phyloP scores from a whole-genome alignment of 345 rosid species.

The Salix viminalis region DNA sequence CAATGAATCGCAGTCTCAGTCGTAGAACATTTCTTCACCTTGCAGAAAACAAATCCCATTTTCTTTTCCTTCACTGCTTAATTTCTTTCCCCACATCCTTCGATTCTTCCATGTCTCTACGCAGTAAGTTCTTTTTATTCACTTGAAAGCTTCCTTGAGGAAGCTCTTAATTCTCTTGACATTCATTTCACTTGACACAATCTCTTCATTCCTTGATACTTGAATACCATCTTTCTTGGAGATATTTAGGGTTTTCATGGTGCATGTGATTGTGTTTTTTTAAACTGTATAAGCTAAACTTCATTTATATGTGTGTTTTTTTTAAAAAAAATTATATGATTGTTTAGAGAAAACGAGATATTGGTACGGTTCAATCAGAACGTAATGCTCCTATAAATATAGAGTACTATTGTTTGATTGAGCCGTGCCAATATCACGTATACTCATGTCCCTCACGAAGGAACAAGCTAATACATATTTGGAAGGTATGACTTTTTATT shows the following conservation, averaged over 20 bases:
- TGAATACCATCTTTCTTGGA: background rate
- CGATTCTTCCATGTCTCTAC: background rate
- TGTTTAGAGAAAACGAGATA: conserved; percentile 43
- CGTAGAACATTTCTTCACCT: background rate
- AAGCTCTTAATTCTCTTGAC: background rate
- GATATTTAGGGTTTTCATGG: background rate
- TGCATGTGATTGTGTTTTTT: background rate
- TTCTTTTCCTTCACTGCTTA: background rate
- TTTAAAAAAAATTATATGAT: background rate
- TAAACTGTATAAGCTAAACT: background rate
- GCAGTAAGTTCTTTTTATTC: background rate
- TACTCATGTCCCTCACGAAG: background rate
- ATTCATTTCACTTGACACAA: background rate
- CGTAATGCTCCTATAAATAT: conserved; percentile 31
- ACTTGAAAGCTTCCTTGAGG: background rate
- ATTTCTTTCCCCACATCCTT: background rate
- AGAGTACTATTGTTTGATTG: conserved; percentile 67
- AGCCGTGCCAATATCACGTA: conserved; percentile 99
- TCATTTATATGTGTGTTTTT: too few species aligned
- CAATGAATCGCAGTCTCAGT: background rate
- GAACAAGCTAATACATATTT: background rate
- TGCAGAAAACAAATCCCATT: background rate
- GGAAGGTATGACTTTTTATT: background rate
- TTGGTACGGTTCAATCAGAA: conserved; percentile 90
- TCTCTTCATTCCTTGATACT: background rate